A percentile compares a stretch with the other conserved stretches of the same genome.
Evolutionary conservation across 345 rosid species (phyloP).

Genomic region (Stellera chamaejasme): DNA sequence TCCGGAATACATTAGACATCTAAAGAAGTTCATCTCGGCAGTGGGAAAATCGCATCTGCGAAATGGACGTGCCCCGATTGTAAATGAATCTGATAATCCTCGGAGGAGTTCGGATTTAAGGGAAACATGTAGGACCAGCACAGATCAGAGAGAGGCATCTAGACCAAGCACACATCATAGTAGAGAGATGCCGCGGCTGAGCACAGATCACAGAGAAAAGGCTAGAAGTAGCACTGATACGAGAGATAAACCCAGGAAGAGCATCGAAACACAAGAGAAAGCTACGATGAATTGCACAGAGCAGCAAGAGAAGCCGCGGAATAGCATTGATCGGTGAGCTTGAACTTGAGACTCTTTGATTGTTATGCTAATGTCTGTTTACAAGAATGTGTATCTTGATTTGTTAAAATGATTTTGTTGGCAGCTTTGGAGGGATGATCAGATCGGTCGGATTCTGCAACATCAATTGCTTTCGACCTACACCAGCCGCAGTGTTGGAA

Average conservation of each 20-base stretch:
- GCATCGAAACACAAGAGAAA: slow-evolving; percentile 37
- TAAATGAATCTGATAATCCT: slow-evolving; percentile 38
- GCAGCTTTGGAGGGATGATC: slow-evolving; percentile 81
- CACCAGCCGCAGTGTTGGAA: slow-evolving; percentile 38
- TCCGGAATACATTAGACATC: slow-evolving; percentile 83
- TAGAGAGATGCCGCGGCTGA: slow-evolving; percentile 52
- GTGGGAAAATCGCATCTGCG: slow-evolving; percentile 42
- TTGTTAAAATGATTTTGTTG: slow-evolving; percentile 13
- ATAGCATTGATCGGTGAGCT: slow-evolving; percentile 76
- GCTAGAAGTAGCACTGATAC: slow-evolving; percentile 45
- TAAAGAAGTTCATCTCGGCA: slow-evolving; percentile 76
- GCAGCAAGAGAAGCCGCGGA: slow-evolving; percentile 57
- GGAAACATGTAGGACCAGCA: slow-evolving; percentile 39
- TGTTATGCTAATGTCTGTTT: not conserved
- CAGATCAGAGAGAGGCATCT: slow-evolving; percentile 41
- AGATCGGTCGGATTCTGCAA: slow-evolving; percentile 87
- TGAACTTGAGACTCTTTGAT: not conserved
- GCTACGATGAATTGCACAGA: slow-evolving; percentile 24
- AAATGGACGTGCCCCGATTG: slow-evolving; percentile 21
- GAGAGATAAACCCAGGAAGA: slow-evolving; percentile 44
- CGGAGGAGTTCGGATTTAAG: slow-evolving; percentile 57
- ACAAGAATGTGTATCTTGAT: slow-evolving; percentile 7
- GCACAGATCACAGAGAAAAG: slow-evolving; percentile 44
- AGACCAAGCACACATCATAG: slow-evolving; percentile 39
- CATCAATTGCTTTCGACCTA: slow-evolving; percentile 85